A percentile compares a stretch with the other conserved stretches of the same genome.
phyloP scores from a whole-genome alignment of 1,284 basidiomycete species.

The Trichosporon sp. region DNA sequence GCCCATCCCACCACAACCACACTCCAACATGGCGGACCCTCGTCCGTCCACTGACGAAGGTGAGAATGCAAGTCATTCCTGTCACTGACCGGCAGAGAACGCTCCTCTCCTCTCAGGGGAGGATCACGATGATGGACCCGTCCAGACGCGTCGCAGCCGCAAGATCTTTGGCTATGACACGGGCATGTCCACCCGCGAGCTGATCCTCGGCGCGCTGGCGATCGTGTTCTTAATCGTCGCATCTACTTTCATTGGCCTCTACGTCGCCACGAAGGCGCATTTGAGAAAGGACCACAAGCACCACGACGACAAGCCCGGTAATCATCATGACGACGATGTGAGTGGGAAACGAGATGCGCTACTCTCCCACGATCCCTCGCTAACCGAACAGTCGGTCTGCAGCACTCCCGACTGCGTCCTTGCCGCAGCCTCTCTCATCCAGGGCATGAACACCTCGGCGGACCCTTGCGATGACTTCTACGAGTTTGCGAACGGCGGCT shows the following conservation, averaged over 20 bases:
- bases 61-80: conserved; percentile 28
- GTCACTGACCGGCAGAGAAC: conserved; percentile 47
- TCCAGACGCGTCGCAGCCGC: conserved; percentile 2
- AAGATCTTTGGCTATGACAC: conserved; percentile 19
- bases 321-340: conserved; percentile 31
- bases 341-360: conserved; percentile 14
- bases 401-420: conserved; percentile 78
- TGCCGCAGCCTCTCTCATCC: conserved; percentile 78
- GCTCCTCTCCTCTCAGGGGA: conserved; percentile 51
- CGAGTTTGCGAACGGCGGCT: conserved; percentile 79
- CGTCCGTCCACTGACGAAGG: conserved; percentile 56
- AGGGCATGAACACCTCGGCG: conserved; percentile 74
- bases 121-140: conserved; percentile 27
- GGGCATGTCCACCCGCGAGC: conserved; percentile 67
- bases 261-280: conserved; percentile 79
- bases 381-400: conserved; percentile 65
- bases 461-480: conserved; percentile 98
- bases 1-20: conserved; percentile 2
- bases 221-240: conserved; percentile 78
- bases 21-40: conserved; percentile 49
- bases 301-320: conserved; percentile 38
- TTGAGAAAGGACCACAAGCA: conserved; percentile 62
- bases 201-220: conserved; percentile 73
- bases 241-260: conserved; percentile 87
- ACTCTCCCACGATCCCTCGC: conserved; percentile 9